Evolutionary conservation across 1,284 basidiomycete genomes (phyloP).

Genomic region (Microbotryum silenes-acaulis): DNA sequence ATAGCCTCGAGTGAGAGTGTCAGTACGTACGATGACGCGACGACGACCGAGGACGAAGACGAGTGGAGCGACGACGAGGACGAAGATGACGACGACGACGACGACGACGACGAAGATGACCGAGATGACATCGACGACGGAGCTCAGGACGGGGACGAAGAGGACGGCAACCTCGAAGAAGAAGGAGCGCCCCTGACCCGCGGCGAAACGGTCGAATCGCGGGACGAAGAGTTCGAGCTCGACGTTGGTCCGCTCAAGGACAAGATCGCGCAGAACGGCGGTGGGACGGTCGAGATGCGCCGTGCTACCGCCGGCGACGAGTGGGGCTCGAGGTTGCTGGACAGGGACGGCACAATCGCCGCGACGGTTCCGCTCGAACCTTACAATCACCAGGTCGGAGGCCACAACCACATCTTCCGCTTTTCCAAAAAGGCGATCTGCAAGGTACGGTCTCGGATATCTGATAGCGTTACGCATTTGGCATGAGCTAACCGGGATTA

Average conservation of each 20-base stretch:
- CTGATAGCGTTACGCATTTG: background rate
- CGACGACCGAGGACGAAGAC: slow-evolving; percentile 1
- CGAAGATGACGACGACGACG: slow-evolving; percentile 14
- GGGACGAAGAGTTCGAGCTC: slow-evolving; percentile 28
- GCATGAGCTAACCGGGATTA: background rate
- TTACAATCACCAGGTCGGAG: slow-evolving; percentile 95
- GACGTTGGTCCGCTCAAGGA: slow-evolving; percentile 24
- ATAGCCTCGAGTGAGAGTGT: too few species aligned
- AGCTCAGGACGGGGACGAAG: background rate
- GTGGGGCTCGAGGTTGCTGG: slow-evolving; percentile 20
- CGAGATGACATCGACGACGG: background rate
- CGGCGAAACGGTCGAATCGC: background rate
- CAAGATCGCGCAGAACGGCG: slow-evolving; percentile 15
- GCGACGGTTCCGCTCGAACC: slow-evolving; percentile 89
- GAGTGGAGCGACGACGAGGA: background rate
- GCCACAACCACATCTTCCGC: slow-evolving; percentile 94
- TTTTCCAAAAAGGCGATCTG: slow-evolving; percentile 97
- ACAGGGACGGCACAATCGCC: slow-evolving; percentile 13
- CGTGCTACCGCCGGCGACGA: slow-evolving; percentile 11
- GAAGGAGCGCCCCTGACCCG: background rate
- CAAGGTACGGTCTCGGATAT: slow-evolving; percentile 59
- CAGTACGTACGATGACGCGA: background rate
- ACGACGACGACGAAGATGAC: background rate
- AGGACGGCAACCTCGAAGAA: slow-evolving; percentile 2
- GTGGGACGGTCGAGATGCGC: slow-evolving; percentile 24